These are phyloP conservation scores for Schoenoplectus triqueter DNA, from an alignment of 202 grass and related monocot genomes.

Conservation along the genomic window DNA sequence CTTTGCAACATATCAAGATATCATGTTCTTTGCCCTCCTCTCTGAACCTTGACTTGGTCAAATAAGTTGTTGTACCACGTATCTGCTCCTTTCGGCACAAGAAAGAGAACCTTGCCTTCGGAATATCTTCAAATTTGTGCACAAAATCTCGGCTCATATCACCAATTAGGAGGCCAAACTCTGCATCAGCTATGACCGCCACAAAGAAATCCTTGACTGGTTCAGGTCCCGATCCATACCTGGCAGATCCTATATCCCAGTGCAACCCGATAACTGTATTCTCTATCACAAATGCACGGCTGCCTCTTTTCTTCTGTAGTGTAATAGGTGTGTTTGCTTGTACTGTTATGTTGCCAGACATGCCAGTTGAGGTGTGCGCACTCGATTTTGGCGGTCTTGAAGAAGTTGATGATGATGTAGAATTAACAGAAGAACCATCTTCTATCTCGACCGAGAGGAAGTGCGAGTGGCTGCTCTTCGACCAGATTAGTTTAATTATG, in stretches of 20 bases:
- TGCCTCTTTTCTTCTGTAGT: slow-evolving; percentile 67
- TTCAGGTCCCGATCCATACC: slow-evolving; percentile 44
- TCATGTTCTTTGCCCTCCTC: slow-evolving; percentile 77
- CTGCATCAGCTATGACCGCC: slow-evolving; percentile 54
- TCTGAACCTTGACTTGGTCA: slow-evolving; percentile 64
- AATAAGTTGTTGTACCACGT: slow-evolving; percentile 43
- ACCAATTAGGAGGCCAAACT: slow-evolving; percentile 67
- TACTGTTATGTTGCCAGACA: slow-evolving; percentile 13
- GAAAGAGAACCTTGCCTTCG: slow-evolving; percentile 40
- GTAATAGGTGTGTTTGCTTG: slow-evolving; percentile 3
- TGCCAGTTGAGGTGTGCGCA: background rate
- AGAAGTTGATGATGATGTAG: slow-evolving; percentile 20
- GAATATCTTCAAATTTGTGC: slow-evolving; percentile 42
- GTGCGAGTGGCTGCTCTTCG: slow-evolving; percentile 21
- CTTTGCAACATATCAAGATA: slow-evolving; percentile 65
- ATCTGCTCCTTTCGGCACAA: slow-evolving; percentile 67
- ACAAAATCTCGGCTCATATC: slow-evolving; percentile 54
- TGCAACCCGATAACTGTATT: slow-evolving; percentile 52
- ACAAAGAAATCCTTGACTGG: slow-evolving; percentile 63
- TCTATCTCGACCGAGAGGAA: slow-evolving; percentile 49
- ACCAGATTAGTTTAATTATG: slow-evolving; percentile 69
- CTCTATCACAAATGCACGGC: slow-evolving; percentile 56
- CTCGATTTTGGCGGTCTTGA: slow-evolving; percentile 43
- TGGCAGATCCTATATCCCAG: slow-evolving; percentile 72
- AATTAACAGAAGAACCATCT: slow-evolving; percentile 32